phyloP scores from a whole-genome alignment of 129 eudicot species.

The Tagetes patula region DNA sequence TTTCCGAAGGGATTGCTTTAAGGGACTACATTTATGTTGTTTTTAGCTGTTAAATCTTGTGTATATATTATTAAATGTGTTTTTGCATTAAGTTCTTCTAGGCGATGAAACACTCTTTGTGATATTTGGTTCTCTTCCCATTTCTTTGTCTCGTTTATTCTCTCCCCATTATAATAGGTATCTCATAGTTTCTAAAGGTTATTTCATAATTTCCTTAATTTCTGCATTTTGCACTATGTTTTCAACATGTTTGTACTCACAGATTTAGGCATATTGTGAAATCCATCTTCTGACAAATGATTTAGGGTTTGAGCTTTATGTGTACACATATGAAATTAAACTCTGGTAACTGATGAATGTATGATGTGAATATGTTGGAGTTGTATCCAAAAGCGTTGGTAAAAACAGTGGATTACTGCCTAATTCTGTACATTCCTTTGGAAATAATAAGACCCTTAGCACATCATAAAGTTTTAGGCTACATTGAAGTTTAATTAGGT shows the following conservation, averaged over 20 bases:
- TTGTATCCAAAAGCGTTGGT: not conserved
- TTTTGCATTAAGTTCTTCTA: too few species aligned
- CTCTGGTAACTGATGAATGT: constrained; percentile 3
- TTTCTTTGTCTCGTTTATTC: constrained; percentile 6
- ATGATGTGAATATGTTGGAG: not conserved
- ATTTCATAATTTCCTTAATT: constrained; percentile 2
- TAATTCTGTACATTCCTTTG: not conserved
- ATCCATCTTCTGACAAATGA: too few species aligned
- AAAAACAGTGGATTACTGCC: not conserved
- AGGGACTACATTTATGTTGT: too few species aligned
- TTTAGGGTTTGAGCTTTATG: not conserved
- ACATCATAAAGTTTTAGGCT: not conserved
- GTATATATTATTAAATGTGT: too few species aligned
- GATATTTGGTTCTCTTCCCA: not conserved
- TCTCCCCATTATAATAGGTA: constrained; percentile 13
- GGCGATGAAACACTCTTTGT: not conserved
- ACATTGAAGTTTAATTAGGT: not conserved
- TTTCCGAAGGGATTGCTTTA: too few species aligned
- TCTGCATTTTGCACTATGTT: too few species aligned
- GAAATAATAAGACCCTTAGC: constrained; percentile 1
- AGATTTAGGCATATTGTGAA: too few species aligned
- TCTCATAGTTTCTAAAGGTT: constrained; percentile 31
- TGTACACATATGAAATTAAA: constrained; percentile 9
- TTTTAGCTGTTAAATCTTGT: too few species aligned
- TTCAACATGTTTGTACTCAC: too few species aligned